phyloP scores from a whole-genome alignment of 208 protist genomes.

The Phytomonas serpens region DNA sequence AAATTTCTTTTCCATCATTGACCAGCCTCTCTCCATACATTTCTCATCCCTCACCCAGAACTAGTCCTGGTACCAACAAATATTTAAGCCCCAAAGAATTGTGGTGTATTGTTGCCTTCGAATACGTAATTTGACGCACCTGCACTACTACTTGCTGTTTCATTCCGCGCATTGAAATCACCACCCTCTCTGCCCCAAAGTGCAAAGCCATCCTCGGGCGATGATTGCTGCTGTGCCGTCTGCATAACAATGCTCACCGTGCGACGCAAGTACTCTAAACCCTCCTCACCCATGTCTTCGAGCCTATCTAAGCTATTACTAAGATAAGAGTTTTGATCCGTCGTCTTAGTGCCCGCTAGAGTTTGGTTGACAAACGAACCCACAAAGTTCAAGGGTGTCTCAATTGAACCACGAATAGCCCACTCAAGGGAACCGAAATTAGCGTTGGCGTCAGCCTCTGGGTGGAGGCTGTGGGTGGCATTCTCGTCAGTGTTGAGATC shows the following conservation, averaged over 20 bases:
- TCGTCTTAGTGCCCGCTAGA: neutral
- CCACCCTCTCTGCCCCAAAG: neutral
- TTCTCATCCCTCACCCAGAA: neutral
- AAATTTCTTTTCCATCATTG: neutral
- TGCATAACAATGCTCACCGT: conserved; percentile 34
- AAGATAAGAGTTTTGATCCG: neutral
- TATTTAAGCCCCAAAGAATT: neutral
- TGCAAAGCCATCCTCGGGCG: neutral
- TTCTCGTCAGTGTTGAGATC: conserved; percentile 9
- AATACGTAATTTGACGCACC: neutral
- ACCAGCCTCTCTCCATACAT: neutral
- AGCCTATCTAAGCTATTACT: neutral
- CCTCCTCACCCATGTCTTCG: conserved; percentile 31
- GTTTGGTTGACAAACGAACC: neutral
- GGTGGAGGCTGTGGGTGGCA: conserved; percentile 15
- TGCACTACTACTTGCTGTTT: neutral
- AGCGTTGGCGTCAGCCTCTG: conserved; percentile 8
- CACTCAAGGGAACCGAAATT: neutral
- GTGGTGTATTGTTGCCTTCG: neutral
- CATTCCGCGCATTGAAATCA: neutral
- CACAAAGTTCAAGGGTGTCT: neutral
- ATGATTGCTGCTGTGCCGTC: conserved; percentile 14
- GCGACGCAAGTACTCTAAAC: conserved; percentile 25
- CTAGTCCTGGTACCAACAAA: neutral
- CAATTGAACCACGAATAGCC: neutral